These are phyloP conservation scores for Lachancea waltii DNA, from an alignment of 805 yeast genomes.

Conservation along the genomic window DNA sequence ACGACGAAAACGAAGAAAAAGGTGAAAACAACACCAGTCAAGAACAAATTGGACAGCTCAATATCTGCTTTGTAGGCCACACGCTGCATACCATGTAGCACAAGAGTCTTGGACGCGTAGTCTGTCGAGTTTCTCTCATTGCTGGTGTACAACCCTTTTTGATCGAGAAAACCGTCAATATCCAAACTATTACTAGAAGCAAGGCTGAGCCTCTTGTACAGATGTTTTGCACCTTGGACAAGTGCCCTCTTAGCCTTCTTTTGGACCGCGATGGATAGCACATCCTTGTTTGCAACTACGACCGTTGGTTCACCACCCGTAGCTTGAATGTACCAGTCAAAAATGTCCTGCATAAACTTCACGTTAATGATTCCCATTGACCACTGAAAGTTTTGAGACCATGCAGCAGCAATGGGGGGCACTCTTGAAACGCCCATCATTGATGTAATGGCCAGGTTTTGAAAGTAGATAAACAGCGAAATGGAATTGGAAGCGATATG, in stretches of 20 bases:
- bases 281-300: conserved; percentile 53
- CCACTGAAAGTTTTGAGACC: conserved; percentile 98
- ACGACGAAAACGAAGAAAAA: conserved; percentile 65
- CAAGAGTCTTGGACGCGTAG: conserved; percentile 61
- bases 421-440: conserved; percentile 92
- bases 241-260: conserved; percentile 34
- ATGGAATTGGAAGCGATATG: conserved; percentile 96
- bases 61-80: conserved; percentile 79
- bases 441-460: conserved; percentile 81
- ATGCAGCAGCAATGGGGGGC: conserved; percentile 96
- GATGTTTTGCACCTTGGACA: conserved; percentile 10
- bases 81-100: conserved; percentile 86
- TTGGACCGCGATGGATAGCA: conserved; percentile 81
- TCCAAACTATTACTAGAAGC: conserved; percentile 34
- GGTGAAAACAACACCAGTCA: conserved; percentile 82
- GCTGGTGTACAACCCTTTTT: conserved; percentile 53
- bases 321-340: conserved; percentile 91
- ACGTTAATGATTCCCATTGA: conserved; percentile 83
- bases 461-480: conserved; percentile 89
- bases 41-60: conserved; percentile 77
- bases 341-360: conserved; percentile 70
- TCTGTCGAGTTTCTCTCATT: conserved; percentile 56
- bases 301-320: conserved; percentile 89
- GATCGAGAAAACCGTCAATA: conserved; percentile 46
- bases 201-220: conserved; percentile 35